A percentile compares a stretch with the other conserved stretches of the same genome.
Conservation (phyloP, 2,329 filamentous ascomycete species). For the Penicillium nordicum region DNA sequence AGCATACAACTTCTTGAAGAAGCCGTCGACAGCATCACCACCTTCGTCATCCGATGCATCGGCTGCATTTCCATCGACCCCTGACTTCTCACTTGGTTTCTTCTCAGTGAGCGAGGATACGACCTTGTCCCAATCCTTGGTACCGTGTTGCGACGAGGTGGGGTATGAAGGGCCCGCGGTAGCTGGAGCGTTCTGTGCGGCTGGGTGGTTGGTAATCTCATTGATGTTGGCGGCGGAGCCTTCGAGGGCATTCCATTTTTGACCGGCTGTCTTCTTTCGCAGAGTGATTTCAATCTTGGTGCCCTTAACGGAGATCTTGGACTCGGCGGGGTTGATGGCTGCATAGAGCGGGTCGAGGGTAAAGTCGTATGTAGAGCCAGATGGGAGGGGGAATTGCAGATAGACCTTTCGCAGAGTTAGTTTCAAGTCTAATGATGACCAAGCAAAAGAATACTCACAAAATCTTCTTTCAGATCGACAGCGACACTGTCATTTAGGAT, state of each 20-base stretch:
- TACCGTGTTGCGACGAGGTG: conserved; percentile 75
- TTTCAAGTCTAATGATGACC: not conserved
- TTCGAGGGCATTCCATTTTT: conserved; percentile 66
- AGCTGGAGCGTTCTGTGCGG: conserved; percentile 16
- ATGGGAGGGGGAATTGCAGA: conserved; percentile 57
- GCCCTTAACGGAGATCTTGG: conserved; percentile 63
- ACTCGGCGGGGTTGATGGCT: conserved; percentile 59
- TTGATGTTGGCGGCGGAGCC: conserved; percentile 31
- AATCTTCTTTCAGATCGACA: conserved; percentile 51
- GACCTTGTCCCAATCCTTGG: conserved; percentile 90
- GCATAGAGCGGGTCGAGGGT: conserved; percentile 65
- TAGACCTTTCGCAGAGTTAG: conserved; percentile 41
- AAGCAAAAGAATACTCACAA: conserved; percentile 34
- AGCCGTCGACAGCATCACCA: conserved; percentile 66
- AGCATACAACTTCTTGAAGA: conserved; percentile 89
- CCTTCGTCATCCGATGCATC: conserved; percentile 40
- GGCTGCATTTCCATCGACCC: conserved; percentile 18
- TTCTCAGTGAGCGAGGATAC: conserved; percentile 50
- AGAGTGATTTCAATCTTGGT: conserved; percentile 78
- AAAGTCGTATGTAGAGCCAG: conserved; percentile 56
- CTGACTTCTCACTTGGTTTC: conserved; percentile 25
- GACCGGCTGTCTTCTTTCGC: conserved; percentile 61
- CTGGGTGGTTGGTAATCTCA: conserved; percentile 20
- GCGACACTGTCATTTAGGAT: conserved; percentile 56
- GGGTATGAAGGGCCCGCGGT: conserved; percentile 66